Evolutionary conservation across 345 rosid genomes (phyloP).

Genomic region (Eucalyptus globulus): DNA sequence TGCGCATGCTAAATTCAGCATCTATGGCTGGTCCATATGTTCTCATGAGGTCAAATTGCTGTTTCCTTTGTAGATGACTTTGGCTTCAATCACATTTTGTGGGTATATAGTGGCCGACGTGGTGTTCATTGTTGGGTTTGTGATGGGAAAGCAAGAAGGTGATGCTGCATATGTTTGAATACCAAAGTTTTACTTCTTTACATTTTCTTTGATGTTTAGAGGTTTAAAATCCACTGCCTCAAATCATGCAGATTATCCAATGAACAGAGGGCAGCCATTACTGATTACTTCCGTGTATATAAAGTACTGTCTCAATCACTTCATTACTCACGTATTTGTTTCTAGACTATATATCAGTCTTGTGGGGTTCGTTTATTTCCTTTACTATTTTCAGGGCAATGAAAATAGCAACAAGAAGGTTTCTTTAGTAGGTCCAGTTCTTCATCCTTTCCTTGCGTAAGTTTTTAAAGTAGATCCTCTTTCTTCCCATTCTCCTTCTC

Average conservation of each 20-base stretch:
- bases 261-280: conserved; percentile 87
- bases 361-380: background rate
- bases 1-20: background rate
- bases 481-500: background rate
- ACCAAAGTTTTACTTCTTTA: background rate
- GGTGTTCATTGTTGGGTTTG: conserved; percentile 99
- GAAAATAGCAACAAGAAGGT: conserved; percentile 72
- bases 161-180: background rate
- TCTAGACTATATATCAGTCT: background rate
- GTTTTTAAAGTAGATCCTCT: conserved; percentile 6
- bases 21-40: background rate
- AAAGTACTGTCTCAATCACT: conserved; percentile 29
- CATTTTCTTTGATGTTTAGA: background rate
- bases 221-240: background rate
- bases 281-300: conserved; percentile 82
- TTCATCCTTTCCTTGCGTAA: conserved; percentile 91
- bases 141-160: conserved; percentile 93
- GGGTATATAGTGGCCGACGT: conserved; percentile 94
- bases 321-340: background rate
- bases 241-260: conserved; percentile 52
- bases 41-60: background rate
- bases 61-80: conserved; percentile 55
- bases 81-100: conserved; percentile 85
- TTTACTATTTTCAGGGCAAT: conserved; percentile 26
- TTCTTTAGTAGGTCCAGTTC: conserved; percentile 49